A percentile compares a stretch with the other conserved stretches of the same genome.
Conservation (phyloP, 140 eudicot species). For the Anethum foeniculum region DNA sequence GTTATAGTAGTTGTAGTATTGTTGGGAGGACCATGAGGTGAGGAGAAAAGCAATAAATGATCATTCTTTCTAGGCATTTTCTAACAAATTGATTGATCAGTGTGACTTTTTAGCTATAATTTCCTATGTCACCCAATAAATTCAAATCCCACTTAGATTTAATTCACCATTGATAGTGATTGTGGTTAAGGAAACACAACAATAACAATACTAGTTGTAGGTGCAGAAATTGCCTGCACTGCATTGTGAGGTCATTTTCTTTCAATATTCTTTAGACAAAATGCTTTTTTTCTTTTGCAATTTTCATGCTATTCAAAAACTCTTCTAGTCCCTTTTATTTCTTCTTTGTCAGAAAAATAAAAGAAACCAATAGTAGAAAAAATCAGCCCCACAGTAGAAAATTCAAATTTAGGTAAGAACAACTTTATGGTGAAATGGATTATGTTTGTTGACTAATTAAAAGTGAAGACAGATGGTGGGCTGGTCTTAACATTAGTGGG, state of each 20-base stretch:
- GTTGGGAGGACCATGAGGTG: constrained; percentile 2
- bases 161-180: constrained; percentile 15
- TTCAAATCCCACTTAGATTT: constrained; percentile 4
- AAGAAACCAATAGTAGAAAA: neutral
- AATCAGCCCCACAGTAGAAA: neutral
- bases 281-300: neutral
- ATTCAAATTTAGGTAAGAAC: constrained; percentile 8
- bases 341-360: constrained; percentile 15
- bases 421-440: neutral
- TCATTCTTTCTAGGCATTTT: constrained; percentile 47
- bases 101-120: constrained; percentile 17
- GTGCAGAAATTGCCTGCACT: constrained; percentile 48
- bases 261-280: neutral
- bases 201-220: neutral
- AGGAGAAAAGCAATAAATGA: constrained; percentile 27
- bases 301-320: constrained; percentile 19
- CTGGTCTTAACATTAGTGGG: neutral
- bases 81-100: constrained; percentile 23
- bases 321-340: constrained; percentile 6
- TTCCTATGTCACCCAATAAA: constrained; percentile 48
- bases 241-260: constrained; percentile 31
- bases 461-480: constrained; percentile 15
- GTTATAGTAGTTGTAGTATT: neutral
- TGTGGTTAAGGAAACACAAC: constrained; percentile 26
- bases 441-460: constrained; percentile 17